Base-by-base conservation (phyloP, 768 basidiomycete species). In the Pleurotus tuoliensis region DNA sequence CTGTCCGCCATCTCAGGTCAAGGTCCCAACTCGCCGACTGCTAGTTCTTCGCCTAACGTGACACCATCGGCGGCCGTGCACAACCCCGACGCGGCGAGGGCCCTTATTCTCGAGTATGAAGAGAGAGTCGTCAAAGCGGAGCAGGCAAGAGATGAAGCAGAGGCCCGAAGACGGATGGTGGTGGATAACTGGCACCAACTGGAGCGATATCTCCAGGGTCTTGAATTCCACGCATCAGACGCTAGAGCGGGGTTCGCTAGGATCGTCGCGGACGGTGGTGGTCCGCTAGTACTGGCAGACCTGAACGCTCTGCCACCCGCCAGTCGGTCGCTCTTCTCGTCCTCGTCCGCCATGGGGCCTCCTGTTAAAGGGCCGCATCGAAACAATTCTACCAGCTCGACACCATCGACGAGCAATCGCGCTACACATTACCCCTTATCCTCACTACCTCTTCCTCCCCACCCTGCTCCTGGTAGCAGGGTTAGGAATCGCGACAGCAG, bases 71-170 rank as follows among this genome's bases (percentile, higher is more conserved):
- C 48, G 15, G 48, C 48, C 12, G 25, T 16, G 4, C 48, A 50
- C 27, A 50, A 50, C 48, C 48, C 48, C 11, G 22, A 27, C 15
- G 15, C 48, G 25, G 48, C 48, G 15, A 4, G 22, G 6, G 22
- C 48, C 15, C 61, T 73, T 62, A 68, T 81, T 59, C 58, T 71
- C 11, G 74, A 81, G 0, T 76, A 73, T 58, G 83, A 86, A 58
- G 71, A 75, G 25, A 81, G 82, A 52, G 71, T 76, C 1, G 69
- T 73, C 37, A 71, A 72, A 52, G 81, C 82, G 3, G 83, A 86
- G 65, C 64, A 67, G 25, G 78, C 76, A 3, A 73, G 81, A 50
- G 84, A 86, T 63, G 84, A 86, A 9, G 76, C 79, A 0, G 78
- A 82, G 30, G 75, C 78, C 0, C 73, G 80, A 11, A 63, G 76